These are phyloP conservation scores for Xylaria sp. DNA, from an alignment of 2,329 filamentous ascomycete species.

Conservation along the genomic window DNA sequence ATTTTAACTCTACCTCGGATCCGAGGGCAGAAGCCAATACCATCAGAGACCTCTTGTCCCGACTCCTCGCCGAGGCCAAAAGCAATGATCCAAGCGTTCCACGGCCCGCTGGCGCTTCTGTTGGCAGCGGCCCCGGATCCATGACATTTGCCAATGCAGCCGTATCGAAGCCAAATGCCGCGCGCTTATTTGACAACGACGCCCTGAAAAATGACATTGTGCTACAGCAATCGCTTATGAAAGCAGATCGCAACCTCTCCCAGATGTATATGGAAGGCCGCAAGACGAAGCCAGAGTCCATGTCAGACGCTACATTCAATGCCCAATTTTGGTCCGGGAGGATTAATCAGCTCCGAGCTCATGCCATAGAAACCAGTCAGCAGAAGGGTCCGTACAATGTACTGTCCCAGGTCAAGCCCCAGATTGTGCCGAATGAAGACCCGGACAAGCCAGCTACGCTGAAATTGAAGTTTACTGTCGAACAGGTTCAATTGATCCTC, in stretches of 20 bases:
- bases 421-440: conserved; percentile 56
- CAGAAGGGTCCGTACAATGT: conserved; percentile 92
- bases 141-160: conserved; percentile 79
- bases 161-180: conserved; percentile 54
- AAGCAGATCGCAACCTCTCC: conserved; percentile 73
- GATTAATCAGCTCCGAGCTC: conserved; percentile 80
- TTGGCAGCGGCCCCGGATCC: conserved; percentile 61
- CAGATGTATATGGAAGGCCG: conserved; percentile 87
- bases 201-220: conserved; percentile 76
- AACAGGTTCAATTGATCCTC: conserved; percentile 93
- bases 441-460: conserved; percentile 56
- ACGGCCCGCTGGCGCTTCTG: conserved; percentile 46
- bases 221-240: conserved; percentile 86
- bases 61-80: conserved; percentile 73
- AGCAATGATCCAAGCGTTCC: conserved; percentile 54
- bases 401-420: conserved; percentile 83
- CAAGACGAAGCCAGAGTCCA: conserved; percentile 79
- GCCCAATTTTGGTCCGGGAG: conserved; percentile 94
- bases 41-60: conserved; percentile 80
- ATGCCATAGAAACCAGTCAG: conserved; percentile 87
- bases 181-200: conserved; percentile 79
- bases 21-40: conserved; percentile 83
- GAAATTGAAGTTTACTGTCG: conserved; percentile 82
- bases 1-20: conserved; percentile 77
- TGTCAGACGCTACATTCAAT: conserved; percentile 81